These are phyloP conservation scores for Coccomyxa sp. DNA, from an alignment of 139 green algal species.

Conservation along the genomic window DNA sequence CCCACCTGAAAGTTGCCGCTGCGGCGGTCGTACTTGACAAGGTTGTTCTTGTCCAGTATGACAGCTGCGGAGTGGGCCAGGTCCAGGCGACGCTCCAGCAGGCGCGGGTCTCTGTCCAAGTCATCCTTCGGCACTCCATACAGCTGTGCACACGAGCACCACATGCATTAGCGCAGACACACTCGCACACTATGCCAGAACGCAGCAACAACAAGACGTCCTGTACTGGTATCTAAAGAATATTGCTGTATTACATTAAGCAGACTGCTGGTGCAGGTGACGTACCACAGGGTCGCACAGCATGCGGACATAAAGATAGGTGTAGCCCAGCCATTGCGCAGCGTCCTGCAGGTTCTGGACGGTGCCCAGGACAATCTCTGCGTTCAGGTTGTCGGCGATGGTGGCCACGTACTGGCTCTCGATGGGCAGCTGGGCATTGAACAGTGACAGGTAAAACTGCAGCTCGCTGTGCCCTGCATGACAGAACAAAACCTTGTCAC, in stretches of 20 bases:
- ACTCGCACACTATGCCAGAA: too few species aligned
- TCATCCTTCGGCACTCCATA: conserved; percentile 65
- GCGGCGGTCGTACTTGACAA: conserved; percentile 92
- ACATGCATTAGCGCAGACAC: neutral
- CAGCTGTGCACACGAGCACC: neutral
- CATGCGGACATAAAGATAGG: conserved; percentile 97
- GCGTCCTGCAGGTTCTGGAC: conserved; percentile 80
- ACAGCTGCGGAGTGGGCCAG: conserved; percentile 83
- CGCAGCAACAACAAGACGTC: too few species aligned
- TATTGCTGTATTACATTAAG: too few species aligned
- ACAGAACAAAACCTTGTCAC: neutral
- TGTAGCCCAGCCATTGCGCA: conserved; percentile 86
- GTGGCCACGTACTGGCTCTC: conserved; percentile 88
- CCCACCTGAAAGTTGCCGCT: conserved; percentile 74
- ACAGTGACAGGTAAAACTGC: conserved; percentile 97
- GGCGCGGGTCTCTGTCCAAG: conserved; percentile 74
- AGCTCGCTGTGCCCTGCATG: conserved; percentile 75
- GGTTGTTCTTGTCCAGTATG: conserved; percentile 84
- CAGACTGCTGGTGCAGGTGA: neutral
- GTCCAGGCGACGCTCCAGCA: conserved; percentile 84
- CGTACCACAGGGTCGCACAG: conserved; percentile 85
- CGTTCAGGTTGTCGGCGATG: conserved; percentile 93
- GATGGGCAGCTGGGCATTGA: conserved; percentile 98
- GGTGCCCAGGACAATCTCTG: conserved; percentile 92
- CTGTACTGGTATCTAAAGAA: too few species aligned